phyloP scores from a whole-genome alignment of 192 early-diverging fungal genomes.

The Coemansia sp. region DNA sequence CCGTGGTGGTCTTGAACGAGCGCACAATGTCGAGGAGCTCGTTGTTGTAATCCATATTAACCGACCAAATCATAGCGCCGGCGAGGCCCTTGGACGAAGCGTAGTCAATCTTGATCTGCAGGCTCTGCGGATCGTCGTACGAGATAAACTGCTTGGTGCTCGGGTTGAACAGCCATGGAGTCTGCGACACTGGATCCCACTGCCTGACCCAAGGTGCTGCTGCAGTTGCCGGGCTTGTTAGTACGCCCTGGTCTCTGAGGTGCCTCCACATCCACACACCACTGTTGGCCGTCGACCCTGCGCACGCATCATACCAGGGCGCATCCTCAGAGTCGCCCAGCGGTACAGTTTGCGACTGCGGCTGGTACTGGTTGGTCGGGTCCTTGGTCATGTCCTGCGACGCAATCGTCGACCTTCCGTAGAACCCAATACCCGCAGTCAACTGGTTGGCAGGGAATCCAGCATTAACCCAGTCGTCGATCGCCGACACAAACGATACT shows the following conservation, averaged over 20 bases:
- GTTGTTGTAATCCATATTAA: conserved; percentile 50
- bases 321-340: conserved; percentile 58
- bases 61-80: conserved; percentile 64
- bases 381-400: conserved; percentile 54
- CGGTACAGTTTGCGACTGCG: conserved; percentile 32
- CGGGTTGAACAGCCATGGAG: conserved; percentile 70
- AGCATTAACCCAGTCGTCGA: conserved; percentile 55
- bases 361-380: conserved; percentile 41
- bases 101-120: conserved; percentile 61
- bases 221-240: conserved; percentile 51
- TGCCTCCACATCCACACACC: conserved; percentile 67
- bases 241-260: conserved; percentile 57
- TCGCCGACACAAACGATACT: conserved; percentile 50
- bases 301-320: conserved; percentile 54
- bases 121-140: conserved; percentile 64
- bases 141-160: conserved; percentile 60
- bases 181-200: conserved; percentile 61
- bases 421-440: conserved; percentile 59
- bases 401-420: conserved; percentile 56
- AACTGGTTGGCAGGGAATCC: conserved; percentile 62
- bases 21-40: conserved; percentile 53
- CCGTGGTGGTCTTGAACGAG: conserved; percentile 1
- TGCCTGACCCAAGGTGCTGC: conserved; percentile 59
- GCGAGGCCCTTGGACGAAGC: conserved; percentile 55
- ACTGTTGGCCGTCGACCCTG: conserved; percentile 44